Conservation (phyloP, 2,329 filamentous ascomycete species). For the Monilinia aucupariae region DNA sequence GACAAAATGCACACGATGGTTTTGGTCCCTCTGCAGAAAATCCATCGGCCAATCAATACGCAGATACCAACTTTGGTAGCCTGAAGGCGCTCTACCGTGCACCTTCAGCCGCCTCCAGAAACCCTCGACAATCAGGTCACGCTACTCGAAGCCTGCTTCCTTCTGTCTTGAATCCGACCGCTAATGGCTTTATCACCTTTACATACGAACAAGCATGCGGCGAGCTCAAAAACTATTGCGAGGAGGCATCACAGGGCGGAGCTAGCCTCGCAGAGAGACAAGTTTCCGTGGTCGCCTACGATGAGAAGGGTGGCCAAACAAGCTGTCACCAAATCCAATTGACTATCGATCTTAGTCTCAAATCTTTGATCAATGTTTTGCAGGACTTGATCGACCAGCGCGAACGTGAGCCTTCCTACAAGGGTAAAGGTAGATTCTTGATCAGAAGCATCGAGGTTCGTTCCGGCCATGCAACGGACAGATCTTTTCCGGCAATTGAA, state of each 20-base stretch:
- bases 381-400: slow-evolving; percentile 7
- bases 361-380: not conserved
- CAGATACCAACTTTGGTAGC: not conserved
- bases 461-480: not conserved
- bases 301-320: slow-evolving; percentile 2
- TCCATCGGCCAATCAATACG: not conserved
- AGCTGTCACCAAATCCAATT: not conserved
- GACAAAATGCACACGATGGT: not conserved
- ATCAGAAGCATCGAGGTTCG: slow-evolving; percentile 8
- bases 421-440: not conserved
- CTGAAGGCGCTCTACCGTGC: not conserved
- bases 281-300: slow-evolving; percentile 11
- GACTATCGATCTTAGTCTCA: not conserved
- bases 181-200: not conserved
- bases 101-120: not conserved
- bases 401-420: not conserved
- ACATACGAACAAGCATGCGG: slow-evolving; percentile 3
- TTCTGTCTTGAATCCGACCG: not conserved
- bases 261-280: not conserved
- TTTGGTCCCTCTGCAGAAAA: not conserved
- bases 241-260: not conserved
- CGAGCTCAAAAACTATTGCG: not conserved
- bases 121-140: not conserved
- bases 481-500: slow-evolving; percentile 5
- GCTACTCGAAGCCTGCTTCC: not conserved